These are phyloP conservation scores for Ceratobasidium sp. DNA, from an alignment of 1,284 basidiomycete genomes.

Conservation along the genomic window DNA sequence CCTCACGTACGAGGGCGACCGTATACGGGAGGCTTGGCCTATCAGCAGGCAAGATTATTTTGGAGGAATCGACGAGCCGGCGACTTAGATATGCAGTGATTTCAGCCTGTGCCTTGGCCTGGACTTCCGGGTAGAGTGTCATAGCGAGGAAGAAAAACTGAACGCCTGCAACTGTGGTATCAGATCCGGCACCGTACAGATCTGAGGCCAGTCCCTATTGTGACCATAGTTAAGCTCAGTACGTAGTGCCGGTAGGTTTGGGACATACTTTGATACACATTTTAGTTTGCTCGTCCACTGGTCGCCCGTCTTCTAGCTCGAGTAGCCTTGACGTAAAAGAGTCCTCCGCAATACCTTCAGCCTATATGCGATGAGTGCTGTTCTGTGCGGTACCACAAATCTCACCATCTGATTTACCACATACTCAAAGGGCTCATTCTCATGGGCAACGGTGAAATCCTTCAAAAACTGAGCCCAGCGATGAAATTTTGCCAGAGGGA, in stretches of 20 bases:
- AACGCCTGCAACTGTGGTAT: slow-evolving; percentile 38
- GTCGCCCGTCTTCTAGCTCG: slow-evolving; percentile 45
- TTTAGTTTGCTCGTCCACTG: slow-evolving; percentile 44
- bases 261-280: not conserved
- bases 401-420: slow-evolving; percentile 50
- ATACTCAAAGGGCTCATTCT: slow-evolving; percentile 49
- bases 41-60: slow-evolving; percentile 6
- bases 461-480: slow-evolving; percentile 47
- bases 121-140: slow-evolving; percentile 34
- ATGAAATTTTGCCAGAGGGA: slow-evolving; percentile 52
- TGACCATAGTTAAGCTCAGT: not conserved
- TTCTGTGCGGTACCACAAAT: too few relatives aligned
- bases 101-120: slow-evolving; percentile 27
- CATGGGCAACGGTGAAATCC: slow-evolving; percentile 45
- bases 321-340: slow-evolving; percentile 50
- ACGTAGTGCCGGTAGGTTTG: not conserved
- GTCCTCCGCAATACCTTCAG: slow-evolving; percentile 49
- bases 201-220: slow-evolving; percentile 48
- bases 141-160: slow-evolving; percentile 38
- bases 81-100: not conserved
- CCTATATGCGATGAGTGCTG: slow-evolving; percentile 44
- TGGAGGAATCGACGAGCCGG: not conserved
- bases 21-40: slow-evolving; percentile 14
- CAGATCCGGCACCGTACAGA: slow-evolving; percentile 50
- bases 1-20: slow-evolving; percentile 22